These are phyloP conservation scores for Lyophyllum atratum DNA, from an alignment of 768 basidiomycete genomes.

Conservation along the genomic window DNA sequence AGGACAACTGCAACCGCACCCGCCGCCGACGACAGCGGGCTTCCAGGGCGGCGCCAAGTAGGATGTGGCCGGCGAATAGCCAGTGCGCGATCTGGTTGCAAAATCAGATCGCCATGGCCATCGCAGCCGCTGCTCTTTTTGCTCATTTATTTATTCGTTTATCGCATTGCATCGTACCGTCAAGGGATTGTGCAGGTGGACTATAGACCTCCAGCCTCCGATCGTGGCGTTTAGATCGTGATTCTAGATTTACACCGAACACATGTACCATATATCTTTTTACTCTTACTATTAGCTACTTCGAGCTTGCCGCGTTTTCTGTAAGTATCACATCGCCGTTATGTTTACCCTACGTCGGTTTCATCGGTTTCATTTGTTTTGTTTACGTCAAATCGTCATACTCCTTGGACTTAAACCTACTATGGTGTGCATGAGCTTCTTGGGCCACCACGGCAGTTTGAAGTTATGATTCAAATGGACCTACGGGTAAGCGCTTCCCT, in stretches of 20 bases:
- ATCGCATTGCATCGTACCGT: not conserved
- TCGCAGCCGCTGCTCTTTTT: not conserved
- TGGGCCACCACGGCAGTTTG: not conserved
- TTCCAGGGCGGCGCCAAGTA: not conserved
- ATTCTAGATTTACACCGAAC: not conserved
- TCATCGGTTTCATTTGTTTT: not conserved
- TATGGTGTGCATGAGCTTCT: not conserved
- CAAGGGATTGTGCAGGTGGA: not conserved
- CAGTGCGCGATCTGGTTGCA: not conserved
- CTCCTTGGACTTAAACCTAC: not conserved
- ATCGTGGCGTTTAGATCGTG: not conserved
- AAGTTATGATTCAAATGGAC: not conserved
- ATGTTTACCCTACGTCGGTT: not conserved
- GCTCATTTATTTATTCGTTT: not conserved
- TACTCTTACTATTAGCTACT: not conserved
- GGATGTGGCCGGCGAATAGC: not conserved
- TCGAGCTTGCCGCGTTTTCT: not conserved
- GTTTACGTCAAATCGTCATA: not conserved
- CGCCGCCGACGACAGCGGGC: not conserved
- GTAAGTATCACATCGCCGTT: not conserved
- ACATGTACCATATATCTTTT: not conserved
- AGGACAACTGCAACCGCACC: constrained; percentile 14
- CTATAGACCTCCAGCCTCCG: not conserved
- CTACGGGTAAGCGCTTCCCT: too few relatives aligned
- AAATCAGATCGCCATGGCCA: not conserved